Conservation (phyloP, 371 early-diverging fungal genomes). For the Rhizopus delemar region DNA sequence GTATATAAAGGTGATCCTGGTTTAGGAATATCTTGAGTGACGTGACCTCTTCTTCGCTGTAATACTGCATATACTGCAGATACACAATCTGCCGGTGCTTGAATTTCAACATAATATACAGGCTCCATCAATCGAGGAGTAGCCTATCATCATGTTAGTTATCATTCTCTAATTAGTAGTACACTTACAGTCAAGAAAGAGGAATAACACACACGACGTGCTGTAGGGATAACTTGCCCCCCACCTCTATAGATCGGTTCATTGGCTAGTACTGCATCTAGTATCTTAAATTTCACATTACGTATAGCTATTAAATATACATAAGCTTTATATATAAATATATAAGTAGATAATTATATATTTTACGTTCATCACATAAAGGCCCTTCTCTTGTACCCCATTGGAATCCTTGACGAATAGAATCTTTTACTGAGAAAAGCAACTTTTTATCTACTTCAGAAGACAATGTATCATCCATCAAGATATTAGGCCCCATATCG, state of each 20-base stretch:
- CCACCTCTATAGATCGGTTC: slow-evolving; percentile 92
- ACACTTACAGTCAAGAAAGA: slow-evolving; percentile 82
- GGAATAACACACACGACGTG: slow-evolving; percentile 96
- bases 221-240: slow-evolving; percentile 98
- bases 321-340: too few relatives aligned
- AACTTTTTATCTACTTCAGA: slow-evolving; percentile 84
- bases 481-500: slow-evolving; percentile 87
- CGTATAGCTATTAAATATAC: slow-evolving; percentile 71
- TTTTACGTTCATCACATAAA: slow-evolving; percentile 91
- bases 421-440: slow-evolving; percentile 78
- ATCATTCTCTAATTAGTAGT: too few relatives aligned
- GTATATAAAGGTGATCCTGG: slow-evolving; percentile 94
- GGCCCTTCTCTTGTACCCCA: slow-evolving; percentile 98
- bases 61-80: slow-evolving; percentile 93
- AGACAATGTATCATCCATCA: slow-evolving; percentile 94
- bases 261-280: slow-evolving; percentile 82
- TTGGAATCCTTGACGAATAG: slow-evolving; percentile 93
- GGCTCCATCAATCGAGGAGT: slow-evolving; percentile 98
- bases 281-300: slow-evolving; percentile 89
- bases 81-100: slow-evolving; percentile 95
- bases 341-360: background rate
- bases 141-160: slow-evolving; percentile 51
- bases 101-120: slow-evolving; percentile 92
- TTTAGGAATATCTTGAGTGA: slow-evolving; percentile 93
- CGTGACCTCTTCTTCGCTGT: slow-evolving; percentile 95